Percentiles rank a stretch among this genome's conserved stretches.
Evolutionary conservation across 306 rosid genomes (phyloP).

Genomic region (Prunus kanzakura): DNA sequence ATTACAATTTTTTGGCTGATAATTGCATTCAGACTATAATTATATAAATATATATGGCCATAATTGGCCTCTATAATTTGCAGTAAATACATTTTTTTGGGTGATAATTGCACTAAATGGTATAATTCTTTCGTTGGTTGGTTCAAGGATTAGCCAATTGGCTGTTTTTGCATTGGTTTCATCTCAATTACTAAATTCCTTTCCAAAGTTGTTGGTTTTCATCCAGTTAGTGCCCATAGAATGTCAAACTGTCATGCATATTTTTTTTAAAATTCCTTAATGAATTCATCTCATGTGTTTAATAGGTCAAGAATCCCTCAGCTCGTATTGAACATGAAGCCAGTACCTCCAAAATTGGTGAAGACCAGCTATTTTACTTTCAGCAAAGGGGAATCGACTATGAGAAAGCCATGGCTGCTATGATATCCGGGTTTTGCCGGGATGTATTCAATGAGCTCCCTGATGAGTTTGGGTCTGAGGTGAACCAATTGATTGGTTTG

Average conservation of each 20-base stretch:
- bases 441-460: slow-evolving; percentile 96
- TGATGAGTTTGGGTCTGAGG: slow-evolving; percentile 93
- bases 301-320: slow-evolving; percentile 81
- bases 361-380: slow-evolving; percentile 88
- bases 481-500: slow-evolving; percentile 90
- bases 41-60: background rate
- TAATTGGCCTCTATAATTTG: background rate
- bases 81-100: background rate
- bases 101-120: background rate
- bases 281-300: background rate
- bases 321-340: slow-evolving; percentile 93
- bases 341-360: slow-evolving; percentile 90
- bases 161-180: background rate
- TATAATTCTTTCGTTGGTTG: background rate
- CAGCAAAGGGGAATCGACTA: slow-evolving; percentile 94
- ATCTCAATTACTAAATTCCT: background rate
- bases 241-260: background rate
- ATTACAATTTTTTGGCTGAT: background rate
- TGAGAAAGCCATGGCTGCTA: slow-evolving; percentile 95
- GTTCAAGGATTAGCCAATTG: background rate
- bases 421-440: slow-evolving; percentile 92
- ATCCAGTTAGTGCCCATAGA: background rate
- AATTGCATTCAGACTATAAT: background rate
- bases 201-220: background rate
- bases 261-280: background rate